phyloP scores from a whole-genome alignment of 192 early-diverging fungal species.

The Tieghemiomyces parasiticus region DNA sequence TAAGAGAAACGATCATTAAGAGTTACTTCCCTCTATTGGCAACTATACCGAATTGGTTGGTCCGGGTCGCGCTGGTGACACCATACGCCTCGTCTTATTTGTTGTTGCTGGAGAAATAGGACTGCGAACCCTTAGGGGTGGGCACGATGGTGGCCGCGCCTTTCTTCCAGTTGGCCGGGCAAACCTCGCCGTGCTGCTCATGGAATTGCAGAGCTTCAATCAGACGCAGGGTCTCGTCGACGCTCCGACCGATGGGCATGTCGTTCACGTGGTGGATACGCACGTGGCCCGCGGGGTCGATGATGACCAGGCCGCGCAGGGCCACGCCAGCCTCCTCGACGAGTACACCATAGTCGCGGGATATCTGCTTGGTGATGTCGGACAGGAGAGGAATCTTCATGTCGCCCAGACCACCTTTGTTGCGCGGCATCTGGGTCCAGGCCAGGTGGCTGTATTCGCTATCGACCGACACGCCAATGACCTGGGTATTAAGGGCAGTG shows the following conservation, averaged over 20 bases:
- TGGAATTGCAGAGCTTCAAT: conserved; percentile 45
- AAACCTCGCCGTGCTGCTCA: conserved; percentile 44
- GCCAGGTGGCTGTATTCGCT: conserved; percentile 32
- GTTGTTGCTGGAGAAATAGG: conserved; percentile 22
- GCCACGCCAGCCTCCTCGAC: background rate
- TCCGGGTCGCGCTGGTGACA: no score
- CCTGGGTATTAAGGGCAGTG: conserved; percentile 28
- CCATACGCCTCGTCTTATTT: no score
- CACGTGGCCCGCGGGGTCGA: conserved; percentile 42
- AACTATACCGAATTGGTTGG: no score
- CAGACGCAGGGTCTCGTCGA: conserved; percentile 46
- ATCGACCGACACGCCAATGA: conserved; percentile 38
- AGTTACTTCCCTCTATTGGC: no score
- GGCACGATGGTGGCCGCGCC: conserved; percentile 32
- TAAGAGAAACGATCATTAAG: no score
- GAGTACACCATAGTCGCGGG: conserved; percentile 31
- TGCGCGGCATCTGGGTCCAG: conserved; percentile 37
- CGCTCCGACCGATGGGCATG: conserved; percentile 38
- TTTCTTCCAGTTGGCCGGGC: conserved; percentile 35
- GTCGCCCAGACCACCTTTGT: conserved; percentile 34
- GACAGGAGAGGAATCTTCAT: conserved; percentile 37
- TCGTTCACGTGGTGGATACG: conserved; percentile 44
- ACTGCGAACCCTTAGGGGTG: conserved; percentile 24
- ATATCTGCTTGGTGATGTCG: conserved; percentile 35
- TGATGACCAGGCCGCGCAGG: conserved; percentile 37